Percentiles rank a stretch among this genome's conserved stretches.
Evolutionary conservation across 2,329 filamentous ascomycete species (phyloP).

Genomic region (Fusarium musae): DNA sequence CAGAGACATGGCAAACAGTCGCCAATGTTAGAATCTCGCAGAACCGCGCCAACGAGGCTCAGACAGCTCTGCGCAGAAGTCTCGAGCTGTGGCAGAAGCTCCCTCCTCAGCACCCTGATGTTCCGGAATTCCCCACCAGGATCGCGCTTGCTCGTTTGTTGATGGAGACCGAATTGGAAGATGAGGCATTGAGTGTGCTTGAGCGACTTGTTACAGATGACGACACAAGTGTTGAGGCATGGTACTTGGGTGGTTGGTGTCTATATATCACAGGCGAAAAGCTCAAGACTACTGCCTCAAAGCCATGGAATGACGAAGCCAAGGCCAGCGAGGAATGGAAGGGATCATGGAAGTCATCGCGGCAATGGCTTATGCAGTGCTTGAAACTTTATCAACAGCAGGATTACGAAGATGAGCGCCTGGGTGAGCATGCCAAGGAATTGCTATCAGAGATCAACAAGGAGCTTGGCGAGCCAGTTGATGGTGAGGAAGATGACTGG

Average conservation of each 20-base stretch:
- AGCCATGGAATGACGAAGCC: conserved; percentile 45
- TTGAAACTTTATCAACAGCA: conserved; percentile 80
- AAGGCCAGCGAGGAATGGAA: conserved; percentile 63
- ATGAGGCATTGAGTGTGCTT: conserved; percentile 85
- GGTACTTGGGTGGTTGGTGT: conserved; percentile 97
- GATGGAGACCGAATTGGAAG: conserved; percentile 89
- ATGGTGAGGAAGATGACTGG: conserved; percentile 66
- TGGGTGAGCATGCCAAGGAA: conserved; percentile 80
- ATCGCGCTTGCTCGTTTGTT: conserved; percentile 86
- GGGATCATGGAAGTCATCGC: conserved; percentile 76
- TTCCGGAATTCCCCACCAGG: conserved; percentile 87
- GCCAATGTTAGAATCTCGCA: conserved; percentile 96
- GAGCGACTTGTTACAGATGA: conserved; percentile 88
- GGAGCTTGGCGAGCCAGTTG: conserved; percentile 70
- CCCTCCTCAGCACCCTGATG: conserved; percentile 73
- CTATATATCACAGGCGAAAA: conserved; percentile 82
- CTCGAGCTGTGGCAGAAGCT: conserved; percentile 86
- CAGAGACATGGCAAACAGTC: conserved; percentile 94
- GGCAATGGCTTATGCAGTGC: conserved; percentile 85
- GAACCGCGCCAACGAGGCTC: conserved; percentile 79
- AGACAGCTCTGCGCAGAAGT: conserved; percentile 80
- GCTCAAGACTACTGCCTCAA: conserved; percentile 56
- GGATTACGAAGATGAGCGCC: conserved; percentile 85
- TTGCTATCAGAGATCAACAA: conserved; percentile 71
- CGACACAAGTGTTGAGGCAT: conserved; percentile 92